Conservation (phyloP, 345 rosid species). For the Viola odorata region DNA sequence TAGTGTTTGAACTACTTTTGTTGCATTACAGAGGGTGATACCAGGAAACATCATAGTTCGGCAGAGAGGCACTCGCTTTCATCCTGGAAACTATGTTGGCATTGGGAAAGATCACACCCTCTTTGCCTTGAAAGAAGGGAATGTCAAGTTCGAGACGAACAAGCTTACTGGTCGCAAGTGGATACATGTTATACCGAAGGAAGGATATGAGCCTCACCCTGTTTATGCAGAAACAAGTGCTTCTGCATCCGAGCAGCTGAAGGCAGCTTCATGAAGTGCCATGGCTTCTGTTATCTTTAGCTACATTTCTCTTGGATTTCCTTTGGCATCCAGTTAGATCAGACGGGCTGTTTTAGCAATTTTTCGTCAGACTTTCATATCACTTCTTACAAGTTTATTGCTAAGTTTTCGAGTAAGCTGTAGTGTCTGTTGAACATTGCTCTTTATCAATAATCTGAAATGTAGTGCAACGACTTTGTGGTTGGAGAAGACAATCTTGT, state of each 20-base stretch:
- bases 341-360: too few relatives aligned
- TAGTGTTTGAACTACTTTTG: too few relatives aligned
- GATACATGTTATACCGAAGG: constrained; percentile 69
- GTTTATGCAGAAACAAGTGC: constrained; percentile 30
- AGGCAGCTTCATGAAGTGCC: constrained; percentile 10
- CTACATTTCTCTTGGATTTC: too few relatives aligned
- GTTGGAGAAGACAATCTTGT: too few relatives aligned
- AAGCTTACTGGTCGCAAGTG: constrained; percentile 68
- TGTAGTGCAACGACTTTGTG: too few relatives aligned
- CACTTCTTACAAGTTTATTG: too few relatives aligned
- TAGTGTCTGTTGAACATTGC: too few relatives aligned
- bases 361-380: too few relatives aligned
- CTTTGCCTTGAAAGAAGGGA: constrained; percentile 64
- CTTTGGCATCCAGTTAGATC: too few relatives aligned
- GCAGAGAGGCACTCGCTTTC: constrained; percentile 77
- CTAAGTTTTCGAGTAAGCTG: too few relatives aligned
- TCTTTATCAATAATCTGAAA: too few relatives aligned
- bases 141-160: constrained; percentile 63
- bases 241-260: not conserved
- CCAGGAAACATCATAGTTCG: constrained; percentile 85
- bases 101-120: constrained; percentile 73
- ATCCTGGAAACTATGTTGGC: constrained; percentile 81
- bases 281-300: too few relatives aligned
- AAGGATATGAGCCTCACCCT: constrained; percentile 75
- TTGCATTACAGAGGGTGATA: constrained; percentile 47